A percentile compares a stretch with the other conserved stretches of the same genome.
Conservation (phyloP, 2,329 filamentous ascomycete species). For the Pseudogymnoascus sp. region DNA sequence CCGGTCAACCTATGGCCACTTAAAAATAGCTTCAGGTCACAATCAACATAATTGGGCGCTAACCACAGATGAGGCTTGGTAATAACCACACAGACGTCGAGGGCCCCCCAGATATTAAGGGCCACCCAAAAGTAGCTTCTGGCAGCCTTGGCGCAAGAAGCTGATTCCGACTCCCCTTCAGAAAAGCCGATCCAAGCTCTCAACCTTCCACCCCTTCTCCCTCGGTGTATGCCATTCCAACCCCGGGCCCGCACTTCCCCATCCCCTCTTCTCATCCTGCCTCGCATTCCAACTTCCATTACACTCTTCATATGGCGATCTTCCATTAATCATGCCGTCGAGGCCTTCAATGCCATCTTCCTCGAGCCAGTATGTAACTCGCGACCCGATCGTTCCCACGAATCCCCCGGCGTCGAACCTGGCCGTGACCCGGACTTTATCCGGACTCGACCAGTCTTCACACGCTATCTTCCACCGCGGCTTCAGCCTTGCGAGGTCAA, state of each 20-base stretch:
- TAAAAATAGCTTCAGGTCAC: background rate
- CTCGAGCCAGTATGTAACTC: conserved; percentile 56
- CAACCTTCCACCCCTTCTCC: conserved; percentile 14
- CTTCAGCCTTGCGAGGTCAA: conserved; percentile 48
- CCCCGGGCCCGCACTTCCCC: conserved; percentile 14
- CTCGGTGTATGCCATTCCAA: conserved; percentile 20
- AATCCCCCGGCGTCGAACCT: conserved; percentile 52
- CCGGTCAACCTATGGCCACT: background rate
- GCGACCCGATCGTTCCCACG: conserved; percentile 52
- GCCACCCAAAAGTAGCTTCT: background rate
- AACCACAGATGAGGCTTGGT: background rate
- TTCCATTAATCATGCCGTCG: conserved; percentile 41
- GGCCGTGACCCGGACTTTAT: conserved; percentile 42
- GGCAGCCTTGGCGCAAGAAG: background rate
- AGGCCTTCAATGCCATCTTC: conserved; percentile 49
- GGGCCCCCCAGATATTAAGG: background rate
- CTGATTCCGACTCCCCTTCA: background rate
- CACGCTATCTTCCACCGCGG: conserved; percentile 56
- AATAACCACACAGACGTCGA: background rate
- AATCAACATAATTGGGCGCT: background rate
- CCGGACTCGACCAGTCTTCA: conserved; percentile 38
- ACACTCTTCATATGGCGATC: conserved; percentile 22
- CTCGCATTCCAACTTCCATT: conserved; percentile 21
- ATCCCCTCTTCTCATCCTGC: conserved; percentile 13
- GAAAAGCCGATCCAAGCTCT: conserved; percentile 6